Evolutionary conservation across 768 basidiomycete species (phyloP).

Genomic region (Daedaleopsis sinensis): DNA sequence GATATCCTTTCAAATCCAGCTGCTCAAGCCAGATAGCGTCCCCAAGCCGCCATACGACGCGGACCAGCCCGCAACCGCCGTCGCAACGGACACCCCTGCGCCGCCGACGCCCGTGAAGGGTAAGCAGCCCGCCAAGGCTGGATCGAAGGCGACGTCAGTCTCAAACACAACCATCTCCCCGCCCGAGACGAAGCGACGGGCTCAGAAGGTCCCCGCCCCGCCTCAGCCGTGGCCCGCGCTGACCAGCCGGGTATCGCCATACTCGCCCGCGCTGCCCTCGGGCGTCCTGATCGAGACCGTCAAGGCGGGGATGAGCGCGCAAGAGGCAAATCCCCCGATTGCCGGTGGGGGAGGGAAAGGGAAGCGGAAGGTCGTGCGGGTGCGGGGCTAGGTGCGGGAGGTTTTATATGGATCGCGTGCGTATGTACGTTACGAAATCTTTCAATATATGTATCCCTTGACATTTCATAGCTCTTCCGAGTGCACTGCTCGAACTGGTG

Average conservation of each 20-base stretch:
- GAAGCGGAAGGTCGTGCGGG: constrained; percentile 79
- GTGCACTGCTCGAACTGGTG: too few relatives aligned
- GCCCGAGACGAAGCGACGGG: constrained; percentile 24
- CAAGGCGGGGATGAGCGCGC: constrained; percentile 82
- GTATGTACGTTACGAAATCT: neutral
- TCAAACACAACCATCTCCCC: constrained; percentile 29
- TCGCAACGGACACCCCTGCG: constrained; percentile 32
- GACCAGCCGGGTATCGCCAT: constrained; percentile 73
- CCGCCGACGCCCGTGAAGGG: constrained; percentile 30
- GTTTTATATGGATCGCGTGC: neutral
- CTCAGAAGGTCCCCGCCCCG: constrained; percentile 61
- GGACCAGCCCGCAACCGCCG: constrained; percentile 27
- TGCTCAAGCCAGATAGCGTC: constrained; percentile 67
- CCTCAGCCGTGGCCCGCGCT: constrained; percentile 78
- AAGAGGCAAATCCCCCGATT: constrained; percentile 44
- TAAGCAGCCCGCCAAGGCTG: constrained; percentile 31
- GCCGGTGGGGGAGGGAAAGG: constrained; percentile 57
- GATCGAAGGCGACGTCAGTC: constrained; percentile 22
- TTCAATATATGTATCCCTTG: neutral
- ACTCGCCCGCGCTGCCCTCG: constrained; percentile 76
- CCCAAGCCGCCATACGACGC: constrained; percentile 65
- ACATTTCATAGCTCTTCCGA: neutral
- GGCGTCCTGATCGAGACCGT: constrained; percentile 83
- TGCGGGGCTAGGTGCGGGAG: constrained; percentile 49
- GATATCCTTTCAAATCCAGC: constrained; percentile 75